Conservation (phyloP, 2,329 filamentous ascomycete genomes). For the Xylariales sp. region DNA sequence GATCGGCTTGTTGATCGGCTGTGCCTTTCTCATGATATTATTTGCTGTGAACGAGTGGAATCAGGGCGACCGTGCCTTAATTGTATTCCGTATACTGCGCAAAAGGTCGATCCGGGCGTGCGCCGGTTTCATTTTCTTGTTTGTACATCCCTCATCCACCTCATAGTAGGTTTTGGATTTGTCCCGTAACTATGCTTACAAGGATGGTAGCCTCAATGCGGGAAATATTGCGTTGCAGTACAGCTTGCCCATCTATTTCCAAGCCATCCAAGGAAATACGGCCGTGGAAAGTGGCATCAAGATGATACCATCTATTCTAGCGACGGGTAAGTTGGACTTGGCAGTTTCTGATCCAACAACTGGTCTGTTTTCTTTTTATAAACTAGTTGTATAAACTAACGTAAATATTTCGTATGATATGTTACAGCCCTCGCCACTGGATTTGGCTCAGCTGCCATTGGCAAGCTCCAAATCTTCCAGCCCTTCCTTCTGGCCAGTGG, state of each 20-base stretch:
- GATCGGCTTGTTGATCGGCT: neutral
- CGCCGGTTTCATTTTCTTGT: neutral
- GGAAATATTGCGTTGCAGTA: neutral
- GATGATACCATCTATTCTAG: neutral
- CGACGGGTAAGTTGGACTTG: neutral
- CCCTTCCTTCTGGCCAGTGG: neutral
- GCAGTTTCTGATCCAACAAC: neutral
- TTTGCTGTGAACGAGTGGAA: neutral
- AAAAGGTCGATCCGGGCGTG: neutral
- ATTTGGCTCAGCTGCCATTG: neutral
- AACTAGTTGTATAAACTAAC: neutral
- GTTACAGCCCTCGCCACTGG: neutral
- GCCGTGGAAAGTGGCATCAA: neutral
- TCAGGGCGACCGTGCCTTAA: neutral
- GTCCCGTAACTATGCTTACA: neutral
- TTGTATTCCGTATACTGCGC: neutral
- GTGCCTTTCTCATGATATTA: neutral
- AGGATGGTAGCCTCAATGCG: neutral
- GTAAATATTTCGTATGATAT: neutral
- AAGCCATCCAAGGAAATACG: slow-evolving; percentile 20
- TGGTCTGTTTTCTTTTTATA: neutral
- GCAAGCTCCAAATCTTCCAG: neutral
- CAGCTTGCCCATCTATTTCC: slow-evolving; percentile 25
- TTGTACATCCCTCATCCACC: neutral
- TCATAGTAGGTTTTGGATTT: too few species aligned